Evolutionary conservation across 73 alveolate genomes (phyloP).

Genomic region (Paramecium biaurelia): DNA sequence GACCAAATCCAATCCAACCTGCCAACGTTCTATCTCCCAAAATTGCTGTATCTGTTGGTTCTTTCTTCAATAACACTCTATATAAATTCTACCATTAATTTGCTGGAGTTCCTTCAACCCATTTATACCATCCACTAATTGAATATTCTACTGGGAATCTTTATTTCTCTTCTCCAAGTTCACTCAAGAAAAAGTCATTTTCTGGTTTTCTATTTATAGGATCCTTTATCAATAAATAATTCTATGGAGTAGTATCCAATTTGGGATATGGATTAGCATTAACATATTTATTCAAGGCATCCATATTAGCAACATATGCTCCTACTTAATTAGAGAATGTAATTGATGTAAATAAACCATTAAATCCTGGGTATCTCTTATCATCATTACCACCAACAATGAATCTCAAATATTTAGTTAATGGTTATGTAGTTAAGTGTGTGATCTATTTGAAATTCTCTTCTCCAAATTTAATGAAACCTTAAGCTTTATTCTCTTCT

Average conservation of each 20-base stretch:
- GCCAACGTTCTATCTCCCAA: conserved; percentile 46
- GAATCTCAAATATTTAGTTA: conserved; percentile 29
- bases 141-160: conserved; percentile 16
- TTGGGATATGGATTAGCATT: not conserved
- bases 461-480: conserved; percentile 29
- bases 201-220: conserved; percentile 27
- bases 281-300: not conserved
- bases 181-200: not conserved
- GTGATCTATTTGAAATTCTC: not conserved
- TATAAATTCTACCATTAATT: conserved; percentile 17
- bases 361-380: conserved; percentile 33
- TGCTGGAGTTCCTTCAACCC: conserved; percentile 36
- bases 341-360: conserved; percentile 14
- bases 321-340: not conserved
- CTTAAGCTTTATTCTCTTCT: conserved; percentile 2
- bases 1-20: conserved; percentile 27
- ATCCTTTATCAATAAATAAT: not conserved
- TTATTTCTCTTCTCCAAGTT: not conserved
- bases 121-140: conserved; percentile 43
- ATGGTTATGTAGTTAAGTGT: not conserved
- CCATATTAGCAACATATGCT: not conserved
- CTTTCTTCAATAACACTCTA: not conserved
- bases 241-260: conserved; percentile 8
- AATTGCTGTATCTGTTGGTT: conserved; percentile 31
- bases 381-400: conserved; percentile 39